phyloP scores from a whole-genome alignment of 108 stramenopile species.

The Pseudonitzschia multistriata region DNA sequence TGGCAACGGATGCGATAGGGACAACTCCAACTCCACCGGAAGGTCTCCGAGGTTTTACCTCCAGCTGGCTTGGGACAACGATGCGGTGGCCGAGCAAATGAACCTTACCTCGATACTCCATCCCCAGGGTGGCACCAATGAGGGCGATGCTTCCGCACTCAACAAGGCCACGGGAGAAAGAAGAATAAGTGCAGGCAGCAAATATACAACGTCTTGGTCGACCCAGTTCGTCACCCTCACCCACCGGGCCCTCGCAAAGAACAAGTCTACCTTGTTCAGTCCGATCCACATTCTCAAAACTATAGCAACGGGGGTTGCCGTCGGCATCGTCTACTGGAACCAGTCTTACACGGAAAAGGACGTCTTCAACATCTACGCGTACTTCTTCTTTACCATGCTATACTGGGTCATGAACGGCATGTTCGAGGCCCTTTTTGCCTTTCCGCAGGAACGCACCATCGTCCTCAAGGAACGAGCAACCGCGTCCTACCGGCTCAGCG shows the following conservation, averaged over 20 bases:
- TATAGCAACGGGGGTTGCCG: constrained; percentile 54
- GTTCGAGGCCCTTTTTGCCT: constrained; percentile 68
- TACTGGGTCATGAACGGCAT: constrained; percentile 77
- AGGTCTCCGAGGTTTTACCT: constrained; percentile 32
- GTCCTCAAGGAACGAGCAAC: constrained; percentile 68
- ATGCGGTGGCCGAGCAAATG: constrained; percentile 42
- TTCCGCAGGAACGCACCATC: constrained; percentile 59
- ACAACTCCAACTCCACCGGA: neutral
- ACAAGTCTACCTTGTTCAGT: constrained; percentile 65
- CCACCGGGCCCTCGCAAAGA: constrained; percentile 64
- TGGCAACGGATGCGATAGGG: neutral
- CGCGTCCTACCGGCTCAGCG: constrained; percentile 61
- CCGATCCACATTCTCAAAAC: constrained; percentile 63
- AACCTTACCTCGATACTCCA: constrained; percentile 28
- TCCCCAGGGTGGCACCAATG: neutral
- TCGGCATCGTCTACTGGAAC: constrained; percentile 60
- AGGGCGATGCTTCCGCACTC: no score
- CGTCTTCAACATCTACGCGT: constrained; percentile 49
- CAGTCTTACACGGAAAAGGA: constrained; percentile 50
- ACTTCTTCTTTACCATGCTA: constrained; percentile 72
- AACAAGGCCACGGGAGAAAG: neutral
- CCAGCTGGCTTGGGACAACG: constrained; percentile 60
- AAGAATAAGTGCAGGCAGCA: no score
- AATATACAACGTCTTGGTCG: constrained; percentile 60
- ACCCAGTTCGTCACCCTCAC: constrained; percentile 58